Evolutionary conservation across 306 rosid genomes (phyloP).

Genomic region (Pyrus betulifolia): DNA sequence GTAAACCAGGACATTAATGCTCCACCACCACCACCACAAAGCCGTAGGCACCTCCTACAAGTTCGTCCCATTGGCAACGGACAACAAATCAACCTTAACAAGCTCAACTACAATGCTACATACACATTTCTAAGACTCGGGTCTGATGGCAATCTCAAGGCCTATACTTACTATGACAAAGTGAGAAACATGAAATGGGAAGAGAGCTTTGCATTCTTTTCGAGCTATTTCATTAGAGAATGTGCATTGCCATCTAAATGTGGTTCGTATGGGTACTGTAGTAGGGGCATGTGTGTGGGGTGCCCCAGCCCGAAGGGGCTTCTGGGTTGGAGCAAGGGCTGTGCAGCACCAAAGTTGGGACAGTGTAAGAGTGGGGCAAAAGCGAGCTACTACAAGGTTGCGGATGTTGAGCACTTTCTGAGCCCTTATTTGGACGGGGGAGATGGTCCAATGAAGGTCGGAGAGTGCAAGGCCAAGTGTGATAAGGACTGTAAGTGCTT

Average conservation of each 20-base stretch:
- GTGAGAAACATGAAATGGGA: conserved; percentile 15
- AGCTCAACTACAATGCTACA: conserved; percentile 21
- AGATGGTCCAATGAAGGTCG: conserved; percentile 25
- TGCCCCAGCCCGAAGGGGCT: conserved; percentile 29
- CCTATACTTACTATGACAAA: conserved; percentile 17
- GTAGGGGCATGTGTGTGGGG: conserved; percentile 22
- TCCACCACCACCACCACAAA: background rate
- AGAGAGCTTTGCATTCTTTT: conserved; percentile 28
- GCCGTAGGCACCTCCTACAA: conserved; percentile 10
- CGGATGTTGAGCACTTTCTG: conserved; percentile 25
- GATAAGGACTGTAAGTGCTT: conserved; percentile 28
- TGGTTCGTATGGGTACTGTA: conserved; percentile 22
- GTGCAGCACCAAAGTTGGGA: conserved; percentile 24
- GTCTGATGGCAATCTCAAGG: conserved; percentile 24
- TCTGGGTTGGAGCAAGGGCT: conserved; percentile 28
- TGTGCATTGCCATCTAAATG: conserved; percentile 31
- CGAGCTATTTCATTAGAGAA: conserved; percentile 19
- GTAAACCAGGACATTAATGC: background rate
- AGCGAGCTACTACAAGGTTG: conserved; percentile 17
- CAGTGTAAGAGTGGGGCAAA: background rate
- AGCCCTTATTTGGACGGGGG: conserved; percentile 12
- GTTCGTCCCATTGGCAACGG: conserved; percentile 16
- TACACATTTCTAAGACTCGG: conserved; percentile 22
- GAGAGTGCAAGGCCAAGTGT: conserved; percentile 18
- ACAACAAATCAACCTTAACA: background rate